Base-by-base conservation (phyloP, 148 eudicot species). In the Fallopia convolvulus region DNA sequence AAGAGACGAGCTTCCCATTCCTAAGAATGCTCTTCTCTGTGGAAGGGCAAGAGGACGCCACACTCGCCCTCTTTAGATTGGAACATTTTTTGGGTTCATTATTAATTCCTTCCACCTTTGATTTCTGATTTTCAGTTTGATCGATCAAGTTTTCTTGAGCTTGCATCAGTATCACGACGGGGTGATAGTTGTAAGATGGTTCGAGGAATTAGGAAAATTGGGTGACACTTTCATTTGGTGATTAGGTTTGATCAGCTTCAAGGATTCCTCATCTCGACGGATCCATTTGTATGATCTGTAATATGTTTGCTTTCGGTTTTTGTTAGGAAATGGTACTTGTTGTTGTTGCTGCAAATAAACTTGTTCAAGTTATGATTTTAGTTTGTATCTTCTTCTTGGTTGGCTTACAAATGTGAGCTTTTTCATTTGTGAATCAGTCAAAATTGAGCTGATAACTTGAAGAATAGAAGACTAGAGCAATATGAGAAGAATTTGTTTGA, bases 11-110 rank as follows among this genome's bases (percentile, higher is more conserved):
- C 79, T 78, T 36, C 98, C 98, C 0, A 94, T 94, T 48, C 98
- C 98, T 0, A 92, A 85, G 84, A 94, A 92, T 47, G 97, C 98
- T 47, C 93, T 92, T 66, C 93, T 92, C 11, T 94, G 98, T 78
- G 98, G 98, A 20, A 81, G 88, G 44, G 97, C 93, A 8, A 78
- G 83, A 50, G 98, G 98, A 12, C 90, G 85, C 36, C 94, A 83
- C 74, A 93, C 98, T 1, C 88, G 94, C 14, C 94, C 97, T 50
- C 74, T 89, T 33, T 87, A 85, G 86, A 68, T 6, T 1, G 41
- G 56, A 36, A 17, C 39, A 0, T 36, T 36, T 36, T 30, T 32
- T 65, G 14, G 14, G 30, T 65, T 65, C 70, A 36, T 36, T 36
- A 36, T 36, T 36, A 4, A 30, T 65, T 65, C 41, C 40, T 30